Evolutionary conservation across 495 filamentous ascomycete genomes (phyloP), one percentile per base, ranked within the genome.

Genomic region (Podospora conica): DNA sequence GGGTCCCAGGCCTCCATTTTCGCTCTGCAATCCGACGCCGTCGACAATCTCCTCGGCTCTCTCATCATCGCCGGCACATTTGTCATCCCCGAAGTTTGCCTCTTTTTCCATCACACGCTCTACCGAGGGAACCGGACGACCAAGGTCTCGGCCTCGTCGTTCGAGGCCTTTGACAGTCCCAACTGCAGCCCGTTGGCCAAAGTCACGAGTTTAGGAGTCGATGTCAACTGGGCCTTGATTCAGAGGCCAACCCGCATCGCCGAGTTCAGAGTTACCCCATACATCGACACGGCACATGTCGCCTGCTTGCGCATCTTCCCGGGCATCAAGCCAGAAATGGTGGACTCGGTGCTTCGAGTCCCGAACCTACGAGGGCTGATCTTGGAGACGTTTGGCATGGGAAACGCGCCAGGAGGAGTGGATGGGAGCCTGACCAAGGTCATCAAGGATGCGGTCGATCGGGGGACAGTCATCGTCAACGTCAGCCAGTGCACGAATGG

Each of bases 41-140:
- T 92, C n/a, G 93, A 97, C 77, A 98, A 98, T 70, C 81, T 98
- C 15, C 88, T 98, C 11, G 91, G 91, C 27, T 92, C 92, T 22
- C 82, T 98, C 63, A 93, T 97, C 72, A 91, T 98, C 66, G 95
- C 95, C 8, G 94, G 93, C 57, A 95, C 96, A 63, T 98, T 97
- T 77, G 91, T 92, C 80, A 93, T 98, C 68, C 93, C 95, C 0
- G 95, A 98, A 74, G 93, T 98, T 29, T 94, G 92, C 74, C 82
- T 98, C 56, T 97, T 96, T 81, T 98, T 98, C 82, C 91, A 95
- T 76, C 89, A 96, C 78, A 90, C 84, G 58, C 84, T 98, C n/a
- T 96, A 90, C 76, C 87, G 95, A 15, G 95, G 93, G 15, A 97
- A 97, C 74, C 84, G 95, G 55, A 84, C 88, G 3, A 96, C 91